Evolutionary conservation across 106 monocot species (phyloP).

Genomic region (Ottelia alismoides): DNA sequence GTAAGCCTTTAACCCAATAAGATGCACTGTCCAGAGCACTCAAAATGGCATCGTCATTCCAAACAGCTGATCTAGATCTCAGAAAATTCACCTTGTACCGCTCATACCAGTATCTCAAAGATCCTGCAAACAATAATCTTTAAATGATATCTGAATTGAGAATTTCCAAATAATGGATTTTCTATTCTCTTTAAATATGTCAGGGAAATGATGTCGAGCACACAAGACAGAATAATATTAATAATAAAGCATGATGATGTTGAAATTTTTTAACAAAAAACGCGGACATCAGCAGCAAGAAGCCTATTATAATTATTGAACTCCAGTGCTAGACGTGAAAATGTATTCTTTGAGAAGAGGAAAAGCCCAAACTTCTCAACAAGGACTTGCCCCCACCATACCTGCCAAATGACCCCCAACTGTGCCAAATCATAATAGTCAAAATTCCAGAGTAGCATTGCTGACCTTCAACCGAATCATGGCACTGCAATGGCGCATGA

Average conservation of each 20-base stretch:
- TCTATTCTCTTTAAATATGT: not conserved
- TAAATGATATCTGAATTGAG: not conserved
- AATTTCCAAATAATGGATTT: not conserved
- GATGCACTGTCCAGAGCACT: slow-evolving; percentile 74
- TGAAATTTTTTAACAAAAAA: too few species aligned
- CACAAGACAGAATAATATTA: too few species aligned
- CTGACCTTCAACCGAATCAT: slow-evolving; percentile 80
- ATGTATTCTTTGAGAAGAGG: too few species aligned
- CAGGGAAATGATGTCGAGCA: too few species aligned
- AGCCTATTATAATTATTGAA: too few species aligned
- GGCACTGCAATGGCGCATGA: slow-evolving; percentile 78
- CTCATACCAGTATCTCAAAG: slow-evolving; percentile 80
- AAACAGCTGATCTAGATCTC: slow-evolving; percentile 43
- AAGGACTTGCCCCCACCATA: not conserved
- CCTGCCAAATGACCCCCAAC: too few species aligned
- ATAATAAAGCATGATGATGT: too few species aligned
- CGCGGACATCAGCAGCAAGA: too few species aligned
- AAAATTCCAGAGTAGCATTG: too few species aligned
- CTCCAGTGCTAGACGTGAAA: too few species aligned
- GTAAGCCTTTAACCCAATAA: slow-evolving; percentile 72
- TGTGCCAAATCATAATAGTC: too few species aligned
- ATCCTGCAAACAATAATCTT: slow-evolving; percentile 27
- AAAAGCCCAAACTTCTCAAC: too few species aligned
- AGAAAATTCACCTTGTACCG: slow-evolving; percentile 60
- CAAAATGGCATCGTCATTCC: slow-evolving; percentile 82